phyloP scores from a whole-genome alignment of 805 yeast genomes.

The Saccharomyces kudriavzevii region DNA sequence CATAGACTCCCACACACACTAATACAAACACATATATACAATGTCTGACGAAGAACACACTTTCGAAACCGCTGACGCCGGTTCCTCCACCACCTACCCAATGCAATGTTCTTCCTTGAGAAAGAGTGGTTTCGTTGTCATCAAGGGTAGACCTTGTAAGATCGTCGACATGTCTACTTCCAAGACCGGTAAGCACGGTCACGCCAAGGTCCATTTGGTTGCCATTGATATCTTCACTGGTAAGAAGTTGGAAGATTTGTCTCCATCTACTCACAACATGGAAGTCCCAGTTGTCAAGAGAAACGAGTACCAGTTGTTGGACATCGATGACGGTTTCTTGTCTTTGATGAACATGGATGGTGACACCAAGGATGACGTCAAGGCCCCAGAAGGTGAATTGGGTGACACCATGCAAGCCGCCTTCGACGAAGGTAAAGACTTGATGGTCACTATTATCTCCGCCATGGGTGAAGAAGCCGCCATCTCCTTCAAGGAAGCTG shows the following conservation, averaged over 20 bases:
- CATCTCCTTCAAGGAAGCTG: slow-evolving; percentile 95
- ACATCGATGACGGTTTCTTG: slow-evolving; percentile 95
- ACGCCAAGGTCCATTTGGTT: slow-evolving; percentile 98
- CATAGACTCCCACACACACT: neutral
- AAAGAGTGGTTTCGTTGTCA: slow-evolving; percentile 97
- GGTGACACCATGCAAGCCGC: slow-evolving; percentile 87
- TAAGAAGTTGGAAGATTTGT: slow-evolving; percentile 97
- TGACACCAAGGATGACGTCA: slow-evolving; percentile 97
- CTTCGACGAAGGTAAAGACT: slow-evolving; percentile 95
- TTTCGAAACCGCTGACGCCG: slow-evolving; percentile 96
- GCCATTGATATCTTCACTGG: slow-evolving; percentile 97
- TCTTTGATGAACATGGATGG: slow-evolving; percentile 93
- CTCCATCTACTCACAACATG: slow-evolving; percentile 99
- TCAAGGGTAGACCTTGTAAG: slow-evolving; percentile 98
- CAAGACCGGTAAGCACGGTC: slow-evolving; percentile 99
- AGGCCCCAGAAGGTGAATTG: slow-evolving; percentile 92
- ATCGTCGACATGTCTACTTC: slow-evolving; percentile 99
- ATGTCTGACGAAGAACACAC: slow-evolving; percentile 54
- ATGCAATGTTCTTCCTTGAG: slow-evolving; percentile 99
- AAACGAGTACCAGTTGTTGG: slow-evolving; percentile 90
- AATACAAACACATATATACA: slow-evolving; percentile 1
- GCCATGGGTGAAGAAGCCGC: slow-evolving; percentile 99
- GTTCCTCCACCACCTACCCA: slow-evolving; percentile 97
- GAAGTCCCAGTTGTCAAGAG: slow-evolving; percentile 95
- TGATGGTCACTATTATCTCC: slow-evolving; percentile 86